Evolutionary conservation across 169 alveolate genomes (phyloP), one percentile per base, ranked within the genome.

Genomic region (Perkinsus chesapeaki): DNA sequence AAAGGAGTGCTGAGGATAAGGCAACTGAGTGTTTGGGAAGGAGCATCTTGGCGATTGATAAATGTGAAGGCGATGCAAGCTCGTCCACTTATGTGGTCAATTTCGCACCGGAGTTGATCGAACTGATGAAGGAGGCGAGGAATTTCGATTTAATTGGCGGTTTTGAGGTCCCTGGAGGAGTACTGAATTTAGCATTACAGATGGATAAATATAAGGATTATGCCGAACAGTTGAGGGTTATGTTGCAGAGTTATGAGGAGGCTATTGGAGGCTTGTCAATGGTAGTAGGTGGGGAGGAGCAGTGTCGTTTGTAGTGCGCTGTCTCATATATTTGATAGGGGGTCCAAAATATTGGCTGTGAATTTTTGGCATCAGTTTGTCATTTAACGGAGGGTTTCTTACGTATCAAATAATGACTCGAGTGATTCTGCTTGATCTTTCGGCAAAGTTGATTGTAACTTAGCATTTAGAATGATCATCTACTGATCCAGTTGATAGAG

Each of bases 81-180:
- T 7, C 48, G 82, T 95, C 97, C 48, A 95, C 94, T 37, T 98
- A 97, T 94, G 96, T 93, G 91, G 98, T 98, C 9, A 97, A 97
- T 93, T 98, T 97, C 92, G 96, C 96, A 37, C 98, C 97, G 92
- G 97, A 96, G 91, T 93, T 98, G 73, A 97, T 97, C 95, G 96
- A 97, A 27, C 95, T 98, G 94, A 97, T 97, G 92, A 97, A 97
- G 73, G 99, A 98, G 93, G 98, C 99, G 39, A 97, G 97, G 91
- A 95, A 96, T 94, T 94, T 98, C 91, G 98, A 97, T 91, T 96
- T 97, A 94, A 97, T 98, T 94, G 99, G 99, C 39, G 96, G 96
- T 93, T 96, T 96, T 73, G 98, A 97, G 38, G 95, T 98, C 7
- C 98, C 98, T 0, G 97, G 97, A 72, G 96, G 98, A 23, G 97